phyloP scores from a whole-genome alignment of 2,329 filamentous ascomycete species.

The Sporothrix globosa region DNA sequence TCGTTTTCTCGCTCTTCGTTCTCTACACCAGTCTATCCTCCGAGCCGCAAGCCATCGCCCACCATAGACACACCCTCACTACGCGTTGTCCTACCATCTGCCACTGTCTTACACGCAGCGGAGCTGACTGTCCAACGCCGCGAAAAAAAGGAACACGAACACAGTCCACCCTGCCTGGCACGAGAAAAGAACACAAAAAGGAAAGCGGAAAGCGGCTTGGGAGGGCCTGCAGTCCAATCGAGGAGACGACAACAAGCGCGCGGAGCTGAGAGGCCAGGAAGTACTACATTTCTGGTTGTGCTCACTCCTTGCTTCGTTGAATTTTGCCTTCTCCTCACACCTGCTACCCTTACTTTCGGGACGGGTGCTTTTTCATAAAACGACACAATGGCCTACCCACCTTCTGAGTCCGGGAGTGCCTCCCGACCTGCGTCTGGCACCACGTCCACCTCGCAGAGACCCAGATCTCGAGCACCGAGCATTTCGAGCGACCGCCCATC shows the following conservation, averaged over 20 bases:
- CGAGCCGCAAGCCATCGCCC: slow-evolving; percentile 31
- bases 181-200: background rate
- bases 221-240: slow-evolving; percentile 13
- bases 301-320: slow-evolving; percentile 1
- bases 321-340: background rate
- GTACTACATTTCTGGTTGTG: slow-evolving; percentile 15
- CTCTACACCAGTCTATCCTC: slow-evolving; percentile 29
- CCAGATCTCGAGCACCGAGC: slow-evolving; percentile 60
- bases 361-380: slow-evolving; percentile 16
- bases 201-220: background rate
- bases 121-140: slow-evolving; percentile 17
- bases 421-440: slow-evolving; percentile 38
- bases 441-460: slow-evolving; percentile 39
- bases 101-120: slow-evolving; percentile 21
- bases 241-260: background rate
- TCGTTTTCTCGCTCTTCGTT: slow-evolving; percentile 13
- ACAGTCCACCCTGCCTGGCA: background rate
- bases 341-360: background rate
- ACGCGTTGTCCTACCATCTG: slow-evolving; percentile 29
- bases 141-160: slow-evolving; percentile 1
- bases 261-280: slow-evolving; percentile 12
- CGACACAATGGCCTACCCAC: slow-evolving; percentile 34
- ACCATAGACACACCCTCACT: slow-evolving; percentile 12
- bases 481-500: slow-evolving; percentile 73
- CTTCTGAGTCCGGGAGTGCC: slow-evolving; percentile 29